Base-by-base conservation (phyloP, 495 filamentous ascomycete genomes). In the Penicillium herquei region DNA sequence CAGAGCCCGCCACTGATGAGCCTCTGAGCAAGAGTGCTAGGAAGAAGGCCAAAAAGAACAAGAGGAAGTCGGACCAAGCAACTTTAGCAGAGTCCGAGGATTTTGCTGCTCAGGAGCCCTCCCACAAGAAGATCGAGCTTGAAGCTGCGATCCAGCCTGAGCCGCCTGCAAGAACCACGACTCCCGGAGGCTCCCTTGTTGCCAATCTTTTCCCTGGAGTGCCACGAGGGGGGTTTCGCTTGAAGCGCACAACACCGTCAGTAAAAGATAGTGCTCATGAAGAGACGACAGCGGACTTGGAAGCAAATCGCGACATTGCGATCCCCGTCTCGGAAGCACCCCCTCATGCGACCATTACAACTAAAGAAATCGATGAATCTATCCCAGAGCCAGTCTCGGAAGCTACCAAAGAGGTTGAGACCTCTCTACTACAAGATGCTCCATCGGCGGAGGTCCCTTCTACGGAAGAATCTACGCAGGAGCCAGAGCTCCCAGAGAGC, bases 261-360 rank as follows among this genome's bases (percentile, higher is more conserved):
- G 63, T 61, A 74, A 75, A 75, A 70, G 72, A 75, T 71, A 69
- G 68, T 66, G 70, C 70, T 75, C 64, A 79, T 75, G 69, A 77
- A 76, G 69, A 79, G 75, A 70, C 69, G 58, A 51, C 62, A 74
- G 56, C 53, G 62, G 70, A 72, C 59, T 51, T 65, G 52, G 58
- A 64, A 73, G 61, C 61, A 41, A 72, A 72, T 72, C 73, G 80
- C 58, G 78, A 81, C 51, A 78, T 76, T 54, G 78, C 71, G 59
- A 70, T 81, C 59, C 71, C 76, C 62, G 70, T 81, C 59, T 71
- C 65, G 61, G 80, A 81, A 62, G 79, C 80, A 59, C 76, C 42
- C 33, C 41, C 78, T 43, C 54, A 70, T 44, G 61, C 64, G 51
- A 62, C 65, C 42, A 42, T 46, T 39, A 52, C 61, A 53, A 16